Evolutionary conservation across 2,329 filamentous ascomycete genomes (phyloP), one percentile per base, ranked within the genome.

Genomic region (Pestalotiopsis sp.): DNA sequence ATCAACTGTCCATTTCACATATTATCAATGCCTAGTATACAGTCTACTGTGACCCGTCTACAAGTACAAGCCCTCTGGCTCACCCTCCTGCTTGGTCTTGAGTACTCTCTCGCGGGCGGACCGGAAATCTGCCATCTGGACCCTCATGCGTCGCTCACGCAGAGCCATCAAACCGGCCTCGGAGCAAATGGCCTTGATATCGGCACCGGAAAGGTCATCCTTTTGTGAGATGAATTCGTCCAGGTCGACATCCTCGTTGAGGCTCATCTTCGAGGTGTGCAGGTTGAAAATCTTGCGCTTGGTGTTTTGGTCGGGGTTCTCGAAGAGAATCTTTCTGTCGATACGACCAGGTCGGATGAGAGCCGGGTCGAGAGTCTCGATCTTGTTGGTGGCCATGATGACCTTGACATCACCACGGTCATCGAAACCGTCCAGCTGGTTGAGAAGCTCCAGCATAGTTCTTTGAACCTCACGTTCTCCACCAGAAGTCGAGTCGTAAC

Each of bases 321-420:
- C 87, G 76, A 90, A 93, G 70, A 91, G 82, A 71, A 99, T 99
- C 88, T 99, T 99, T 75, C 96, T 91, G 81, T 99, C 96, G 80
- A 99, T 99, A 87, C 96, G 94, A 71, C 96, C 96, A 58, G 96
- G 96, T 73, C 96, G 92, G 78, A 99, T 99, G 73, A 99, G 86
- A 20, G 96, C 96, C 66, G 96, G 96, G 77, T 99, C 97, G 35
- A 99, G 87, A 3, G 94, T 97, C 74, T 99, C 97, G 73, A 99
- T 99, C 89, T 99, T 99, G 90, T 99, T 99, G 73, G 96, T 99
- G 13, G 96, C 97, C 94, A 99, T 98, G 80, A 99, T 95, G 70
- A 99, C 96, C 86, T 99, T 99, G 81, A 99, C 95, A 78, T 99
- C 96, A 74, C 96, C 97, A 69, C 96, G 93, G 81, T 99, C 97